phyloP scores from a whole-genome alignment of 108 stramenopile genomes.

The Nannochloropsis granulata region DNA sequence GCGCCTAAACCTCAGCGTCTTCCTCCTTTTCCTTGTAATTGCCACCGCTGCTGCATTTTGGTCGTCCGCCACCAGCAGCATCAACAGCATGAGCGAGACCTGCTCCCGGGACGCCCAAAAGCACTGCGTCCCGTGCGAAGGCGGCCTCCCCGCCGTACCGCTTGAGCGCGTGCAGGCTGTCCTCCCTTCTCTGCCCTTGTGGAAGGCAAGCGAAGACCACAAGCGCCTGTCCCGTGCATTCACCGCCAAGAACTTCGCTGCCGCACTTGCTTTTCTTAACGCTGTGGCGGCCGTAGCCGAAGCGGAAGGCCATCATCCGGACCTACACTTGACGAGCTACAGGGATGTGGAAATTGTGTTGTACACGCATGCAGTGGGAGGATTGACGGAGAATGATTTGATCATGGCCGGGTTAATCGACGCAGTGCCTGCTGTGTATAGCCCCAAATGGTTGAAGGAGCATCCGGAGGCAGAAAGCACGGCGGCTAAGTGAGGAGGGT shows the following conservation, averaged over 20 bases:
- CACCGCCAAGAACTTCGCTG: constrained; percentile 28
- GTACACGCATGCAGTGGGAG: constrained; percentile 59
- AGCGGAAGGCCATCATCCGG: constrained; percentile 63
- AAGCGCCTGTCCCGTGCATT: constrained; percentile 5
- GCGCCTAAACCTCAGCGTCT: no score
- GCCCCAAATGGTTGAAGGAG: constrained; percentile 69
- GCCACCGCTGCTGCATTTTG: no score
- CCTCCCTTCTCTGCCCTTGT: neutral
- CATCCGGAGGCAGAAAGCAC: constrained; percentile 10
- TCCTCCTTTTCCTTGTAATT: no score
- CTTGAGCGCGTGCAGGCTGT: neutral
- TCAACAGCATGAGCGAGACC: neutral
- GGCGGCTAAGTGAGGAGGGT: neutral
- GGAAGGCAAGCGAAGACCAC: neutral
- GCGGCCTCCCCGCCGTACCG: neutral
- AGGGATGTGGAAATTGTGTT: constrained; percentile 61
- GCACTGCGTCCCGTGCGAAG: neutral
- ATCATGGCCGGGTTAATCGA: constrained; percentile 49
- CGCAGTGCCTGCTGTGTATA: constrained; percentile 50
- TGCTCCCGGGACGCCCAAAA: neutral
- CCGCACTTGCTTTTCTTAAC: constrained; percentile 58
- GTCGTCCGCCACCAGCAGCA: no score
- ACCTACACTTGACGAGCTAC: constrained; percentile 74
- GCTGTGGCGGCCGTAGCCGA: constrained; percentile 61
- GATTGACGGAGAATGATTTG: constrained; percentile 68